phyloP scores from a whole-genome alignment of 148 eudicot genomes.

The Dianthus caryophyllus region DNA sequence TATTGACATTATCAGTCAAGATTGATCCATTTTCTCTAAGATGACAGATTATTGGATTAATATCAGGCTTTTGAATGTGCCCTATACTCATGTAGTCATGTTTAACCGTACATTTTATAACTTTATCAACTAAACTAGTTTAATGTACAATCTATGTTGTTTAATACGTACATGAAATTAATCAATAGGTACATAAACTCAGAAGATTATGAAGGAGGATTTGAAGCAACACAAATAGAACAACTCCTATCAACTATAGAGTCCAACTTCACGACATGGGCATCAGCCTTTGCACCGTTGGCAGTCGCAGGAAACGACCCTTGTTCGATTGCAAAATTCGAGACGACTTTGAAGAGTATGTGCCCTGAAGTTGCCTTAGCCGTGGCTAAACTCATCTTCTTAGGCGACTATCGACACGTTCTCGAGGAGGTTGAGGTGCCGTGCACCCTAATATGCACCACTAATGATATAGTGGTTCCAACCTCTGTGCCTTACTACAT shows the following conservation, averaged over 20 bases:
- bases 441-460: conserved; percentile 61
- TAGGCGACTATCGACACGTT: conserved; percentile 49
- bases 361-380: conserved; percentile 51
- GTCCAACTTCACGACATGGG: conserved; percentile 50
- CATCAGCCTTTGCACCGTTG: conserved; percentile 46
- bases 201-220: conserved; percentile 89
- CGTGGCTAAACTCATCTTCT: conserved; percentile 61
- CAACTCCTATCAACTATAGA: conserved; percentile 55
- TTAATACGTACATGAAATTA: too few species aligned
- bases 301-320: conserved; percentile 47
- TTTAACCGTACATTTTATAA: too few species aligned
- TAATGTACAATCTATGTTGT: too few species aligned
- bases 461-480: conserved; percentile 62
- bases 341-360: conserved; percentile 48
- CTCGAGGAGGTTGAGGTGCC: conserved; percentile 57
- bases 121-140: too few species aligned
- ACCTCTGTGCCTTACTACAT: conserved; percentile 55
- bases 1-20: too few species aligned
- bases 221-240: conserved; percentile 48
- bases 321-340: conserved; percentile 31
- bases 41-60: too few species aligned
- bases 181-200: conserved; percentile 51
- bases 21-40: too few species aligned
- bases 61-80: too few species aligned
- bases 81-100: too few species aligned